Evolutionary conservation across 176 grass and related monocot species (phyloP).

Genomic region (Aegilops speltoides): DNA sequence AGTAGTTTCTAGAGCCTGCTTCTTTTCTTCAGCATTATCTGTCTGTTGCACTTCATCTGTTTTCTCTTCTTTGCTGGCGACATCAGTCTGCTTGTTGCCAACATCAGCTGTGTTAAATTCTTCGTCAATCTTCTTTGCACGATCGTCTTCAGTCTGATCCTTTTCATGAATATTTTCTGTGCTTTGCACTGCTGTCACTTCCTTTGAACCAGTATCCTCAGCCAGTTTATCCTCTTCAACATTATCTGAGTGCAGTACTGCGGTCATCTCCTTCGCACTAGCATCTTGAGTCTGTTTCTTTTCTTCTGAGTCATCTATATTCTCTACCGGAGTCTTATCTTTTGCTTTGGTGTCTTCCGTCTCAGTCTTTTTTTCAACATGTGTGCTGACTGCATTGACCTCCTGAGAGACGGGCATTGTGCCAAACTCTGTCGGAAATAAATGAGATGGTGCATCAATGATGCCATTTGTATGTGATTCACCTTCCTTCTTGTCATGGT

Average conservation of each 20-base stretch:
- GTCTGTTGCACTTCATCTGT: background rate
- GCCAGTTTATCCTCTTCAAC: constrained; percentile 21
- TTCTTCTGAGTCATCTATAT: constrained; percentile 4
- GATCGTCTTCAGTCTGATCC: constrained; percentile 6
- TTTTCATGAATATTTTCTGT: constrained; percentile 18
- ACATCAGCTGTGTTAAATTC: background rate
- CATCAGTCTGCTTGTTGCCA: background rate
- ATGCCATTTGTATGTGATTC: background rate
- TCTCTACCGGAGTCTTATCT: background rate
- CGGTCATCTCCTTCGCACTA: background rate
- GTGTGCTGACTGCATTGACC: background rate
- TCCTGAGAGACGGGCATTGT: background rate
- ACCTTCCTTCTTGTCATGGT: constrained; percentile 1
- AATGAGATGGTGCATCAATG: background rate
- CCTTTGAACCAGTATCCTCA: constrained; percentile 9
- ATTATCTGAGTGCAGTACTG: background rate
- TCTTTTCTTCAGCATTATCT: constrained; percentile 19
- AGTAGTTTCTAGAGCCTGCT: background rate
- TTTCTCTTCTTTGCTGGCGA: background rate
- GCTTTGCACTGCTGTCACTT: background rate
- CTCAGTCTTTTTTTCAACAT: background rate
- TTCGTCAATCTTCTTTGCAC: background rate
- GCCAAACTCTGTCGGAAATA: background rate
- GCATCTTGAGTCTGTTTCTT: constrained; percentile 16
- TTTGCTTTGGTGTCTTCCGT: constrained; percentile 2